A percentile compares a stretch with the other conserved stretches of the same genome.
Evolutionary conservation across 2,329 filamentous ascomycete species (phyloP).

Genomic region (Phaeoacremonium minimum): DNA sequence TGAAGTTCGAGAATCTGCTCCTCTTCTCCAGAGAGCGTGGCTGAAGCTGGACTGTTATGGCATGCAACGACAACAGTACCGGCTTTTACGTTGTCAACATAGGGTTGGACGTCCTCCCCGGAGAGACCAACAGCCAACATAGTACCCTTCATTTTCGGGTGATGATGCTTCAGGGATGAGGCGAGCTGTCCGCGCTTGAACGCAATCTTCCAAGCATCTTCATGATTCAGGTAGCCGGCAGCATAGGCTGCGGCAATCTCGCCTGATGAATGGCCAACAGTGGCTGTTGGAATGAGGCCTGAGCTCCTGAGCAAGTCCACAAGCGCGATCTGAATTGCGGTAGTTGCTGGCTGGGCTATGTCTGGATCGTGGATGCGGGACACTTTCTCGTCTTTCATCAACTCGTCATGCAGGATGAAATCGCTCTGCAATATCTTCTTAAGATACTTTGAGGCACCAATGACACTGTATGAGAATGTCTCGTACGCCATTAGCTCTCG

Average conservation of each 20-base stretch:
- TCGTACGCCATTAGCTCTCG: constrained; percentile 24
- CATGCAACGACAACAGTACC: constrained; percentile 31
- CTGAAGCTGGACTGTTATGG: constrained; percentile 36
- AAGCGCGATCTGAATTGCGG: constrained; percentile 14
- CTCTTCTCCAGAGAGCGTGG: constrained; percentile 36
- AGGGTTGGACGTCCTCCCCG: constrained; percentile 15
- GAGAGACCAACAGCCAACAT: constrained; percentile 38
- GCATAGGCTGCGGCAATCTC: constrained; percentile 42
- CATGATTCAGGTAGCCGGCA: constrained; percentile 25
- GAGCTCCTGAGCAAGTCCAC: constrained; percentile 15
- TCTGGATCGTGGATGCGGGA: constrained; percentile 8
- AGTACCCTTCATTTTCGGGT: constrained; percentile 24
- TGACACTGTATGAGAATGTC: constrained; percentile 19
- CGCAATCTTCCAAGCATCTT: constrained; percentile 34
- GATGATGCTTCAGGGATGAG: constrained; percentile 18
- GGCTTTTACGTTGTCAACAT: constrained; percentile 14
- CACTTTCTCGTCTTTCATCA: constrained; percentile 2
- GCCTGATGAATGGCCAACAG: constrained; percentile 41
- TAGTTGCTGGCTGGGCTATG: constrained; percentile 9
- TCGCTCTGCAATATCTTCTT: constrained; percentile 10
- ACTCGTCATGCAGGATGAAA: constrained; percentile 17
- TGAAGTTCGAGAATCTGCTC: constrained; percentile 24
- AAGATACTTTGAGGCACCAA: constrained; percentile 21
- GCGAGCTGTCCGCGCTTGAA: constrained; percentile 34
- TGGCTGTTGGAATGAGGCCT: constrained; percentile 10